Evolutionary conservation across 2,329 filamentous ascomycete species (phyloP).

Genomic region (Aspergillus alliaceus): DNA sequence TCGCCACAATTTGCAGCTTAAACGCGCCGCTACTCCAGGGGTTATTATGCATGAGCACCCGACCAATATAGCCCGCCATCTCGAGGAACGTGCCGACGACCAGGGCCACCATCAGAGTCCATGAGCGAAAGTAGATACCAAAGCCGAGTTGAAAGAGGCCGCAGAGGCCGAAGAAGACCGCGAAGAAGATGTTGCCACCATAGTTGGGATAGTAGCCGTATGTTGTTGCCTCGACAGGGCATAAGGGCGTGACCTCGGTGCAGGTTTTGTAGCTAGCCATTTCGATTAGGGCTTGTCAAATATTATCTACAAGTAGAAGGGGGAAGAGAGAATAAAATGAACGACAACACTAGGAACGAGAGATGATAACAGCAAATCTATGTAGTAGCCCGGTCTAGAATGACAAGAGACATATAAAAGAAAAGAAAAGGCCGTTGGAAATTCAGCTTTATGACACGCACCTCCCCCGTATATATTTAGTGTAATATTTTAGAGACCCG

Average conservation of each 20-base stretch:
- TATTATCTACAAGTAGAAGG: not conserved
- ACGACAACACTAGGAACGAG: not conserved
- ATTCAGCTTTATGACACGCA: not conserved
- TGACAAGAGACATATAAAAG: not conserved
- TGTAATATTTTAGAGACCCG: conserved; percentile 9
- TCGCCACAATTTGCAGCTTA: conserved; percentile 54
- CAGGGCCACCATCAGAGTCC: conserved; percentile 56
- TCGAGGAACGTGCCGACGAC: conserved; percentile 52
- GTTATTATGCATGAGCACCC: conserved; percentile 55
- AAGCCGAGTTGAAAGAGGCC: conserved; percentile 50
- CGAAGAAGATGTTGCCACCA: conserved; percentile 54
- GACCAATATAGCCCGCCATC: conserved; percentile 56
- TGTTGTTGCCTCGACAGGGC: conserved; percentile 48
- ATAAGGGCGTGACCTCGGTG: conserved; percentile 36
- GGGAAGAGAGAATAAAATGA: not conserved
- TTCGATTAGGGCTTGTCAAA: not conserved
- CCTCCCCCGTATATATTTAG: not conserved
- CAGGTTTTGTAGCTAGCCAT: conserved; percentile 31
- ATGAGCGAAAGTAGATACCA: conserved; percentile 54
- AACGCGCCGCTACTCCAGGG: conserved; percentile 53
- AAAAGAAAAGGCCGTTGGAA: not conserved
- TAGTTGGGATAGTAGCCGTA: conserved; percentile 57
- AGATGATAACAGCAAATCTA: not conserved
- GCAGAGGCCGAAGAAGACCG: conserved; percentile 51
- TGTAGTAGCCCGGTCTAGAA: not conserved